Base-by-base conservation (phyloP, 2,329 filamentous ascomycete genomes). In the Colletotrichum shisoi region DNA sequence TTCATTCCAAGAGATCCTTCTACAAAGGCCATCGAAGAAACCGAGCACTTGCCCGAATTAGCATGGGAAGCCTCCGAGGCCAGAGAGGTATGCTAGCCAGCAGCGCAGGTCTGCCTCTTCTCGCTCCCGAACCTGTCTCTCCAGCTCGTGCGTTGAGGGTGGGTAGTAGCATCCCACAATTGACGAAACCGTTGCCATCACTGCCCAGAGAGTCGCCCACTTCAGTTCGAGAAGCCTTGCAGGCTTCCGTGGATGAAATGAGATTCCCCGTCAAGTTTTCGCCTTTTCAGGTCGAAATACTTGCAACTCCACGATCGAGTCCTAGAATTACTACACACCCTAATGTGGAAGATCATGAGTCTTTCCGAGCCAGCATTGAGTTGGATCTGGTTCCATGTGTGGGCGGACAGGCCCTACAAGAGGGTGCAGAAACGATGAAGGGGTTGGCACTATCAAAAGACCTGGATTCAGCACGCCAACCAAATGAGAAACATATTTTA, bases 111-210 rank as follows among this genome's bases (percentile, higher is more conserved):
- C 42, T 57, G 4, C 17, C 57, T 34, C 79, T 83, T 42, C 69
- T 83, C 40, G 80, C 80, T 4, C 83, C 83, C n/a, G 78, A 81
- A 52, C 82, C 82, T 15, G 80, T 84, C 3, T 85, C 82, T 17
- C 80, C 82, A 40, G 76, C 75, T 40, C 77, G 78, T 34, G 76
- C 81, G 69, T 75, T 84, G 19, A 81, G 77, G 58, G 75, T 82
- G 45, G 83, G 82, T 64, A 83, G 81, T 69, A 84, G 81, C 69
- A 82, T 83, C 58, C 81, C 83, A 7, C 79, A 80, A 46, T 74
- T 85, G 15, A 85, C 85, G 82, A 85, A 86, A 71, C 79, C 81
- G 24, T 70, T 85, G 48, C 84, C 84, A 15, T 76, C 80, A 15
- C 70, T 85, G 8, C 83, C 83, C 3, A 73, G 73, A 4, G 74